These are phyloP conservation scores for Paecilomyces formosus DNA, from an alignment of 2,329 filamentous ascomycete genomes.

Conservation along the genomic window DNA sequence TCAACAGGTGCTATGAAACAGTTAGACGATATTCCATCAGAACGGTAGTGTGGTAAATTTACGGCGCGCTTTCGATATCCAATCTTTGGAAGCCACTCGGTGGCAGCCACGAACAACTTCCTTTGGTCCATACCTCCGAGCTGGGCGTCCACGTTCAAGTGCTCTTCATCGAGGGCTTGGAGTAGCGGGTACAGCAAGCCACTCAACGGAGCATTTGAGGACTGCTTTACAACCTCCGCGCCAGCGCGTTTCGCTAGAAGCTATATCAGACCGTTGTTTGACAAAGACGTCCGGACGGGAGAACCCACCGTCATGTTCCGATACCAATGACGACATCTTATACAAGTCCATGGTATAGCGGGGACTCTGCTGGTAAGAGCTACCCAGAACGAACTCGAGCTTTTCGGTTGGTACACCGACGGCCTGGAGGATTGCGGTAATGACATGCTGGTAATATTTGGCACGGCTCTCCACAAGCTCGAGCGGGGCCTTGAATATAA, in stretches of 20 bases:
- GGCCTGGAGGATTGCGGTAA: conserved; percentile 66
- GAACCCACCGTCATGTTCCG: conserved; percentile 72
- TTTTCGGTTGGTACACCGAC: conserved; percentile 72
- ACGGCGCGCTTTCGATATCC: conserved; percentile 59
- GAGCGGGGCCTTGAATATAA: conserved; percentile 64
- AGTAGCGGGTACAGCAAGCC: conserved; percentile 79
- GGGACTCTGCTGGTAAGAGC: conserved; percentile 61
- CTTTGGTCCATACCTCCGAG: conserved; percentile 54
- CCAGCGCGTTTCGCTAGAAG: conserved; percentile 35
- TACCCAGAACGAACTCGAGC: conserved; percentile 77
- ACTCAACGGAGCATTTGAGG: conserved; percentile 63
- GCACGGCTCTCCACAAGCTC: conserved; percentile 78
- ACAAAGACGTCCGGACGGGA: no score
- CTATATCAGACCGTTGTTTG: conserved; percentile 43
- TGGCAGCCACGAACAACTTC: conserved; percentile 43
- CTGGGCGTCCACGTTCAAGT: conserved; percentile 80
- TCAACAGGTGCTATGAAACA: no score
- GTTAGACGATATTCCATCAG: no score
- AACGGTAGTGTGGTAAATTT: conserved; percentile 7
- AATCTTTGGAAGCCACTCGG: conserved; percentile 75
- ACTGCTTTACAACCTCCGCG: conserved; percentile 91
- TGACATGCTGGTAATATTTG: conserved; percentile 73
- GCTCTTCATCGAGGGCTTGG: conserved; percentile 84
- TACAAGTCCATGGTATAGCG: conserved; percentile 86
- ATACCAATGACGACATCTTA: conserved; percentile 61